Conservation (phyloP, 73 alveolate species). For the Paramecium sonneborni region DNA sequence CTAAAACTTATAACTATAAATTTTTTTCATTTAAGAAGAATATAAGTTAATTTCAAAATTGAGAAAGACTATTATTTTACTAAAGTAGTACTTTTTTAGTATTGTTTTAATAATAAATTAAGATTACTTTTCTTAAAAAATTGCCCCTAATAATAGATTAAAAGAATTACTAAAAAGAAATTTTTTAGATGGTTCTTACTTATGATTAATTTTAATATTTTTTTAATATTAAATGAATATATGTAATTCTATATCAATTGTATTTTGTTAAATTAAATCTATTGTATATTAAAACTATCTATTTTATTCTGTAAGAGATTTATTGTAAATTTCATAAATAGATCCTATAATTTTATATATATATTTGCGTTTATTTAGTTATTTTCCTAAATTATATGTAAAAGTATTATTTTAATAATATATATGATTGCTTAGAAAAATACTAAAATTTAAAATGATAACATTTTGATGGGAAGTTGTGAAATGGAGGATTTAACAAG, state of each 20-base stretch:
- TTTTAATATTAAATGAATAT: background rate
- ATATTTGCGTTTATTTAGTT: background rate
- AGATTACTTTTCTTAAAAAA: background rate
- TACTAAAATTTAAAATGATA: background rate
- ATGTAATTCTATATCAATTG: background rate
- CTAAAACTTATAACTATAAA: background rate
- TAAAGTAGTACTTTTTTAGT: background rate
- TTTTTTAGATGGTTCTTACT: background rate
- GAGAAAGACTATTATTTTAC: background rate
- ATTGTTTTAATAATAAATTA: background rate
- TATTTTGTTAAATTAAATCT: background rate
- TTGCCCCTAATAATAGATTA: background rate
- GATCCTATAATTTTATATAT: too few relatives aligned
- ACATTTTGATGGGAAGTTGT: slow-evolving; percentile 16
- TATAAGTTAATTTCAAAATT: background rate
- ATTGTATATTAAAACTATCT: background rate
- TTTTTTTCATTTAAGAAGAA: background rate
- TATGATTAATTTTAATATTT: background rate
- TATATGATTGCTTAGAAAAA: background rate
- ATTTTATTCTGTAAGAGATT: background rate
- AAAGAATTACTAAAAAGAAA: background rate
- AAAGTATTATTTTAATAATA: background rate
- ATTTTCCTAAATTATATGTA: background rate
- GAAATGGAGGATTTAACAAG: slow-evolving; percentile 55
- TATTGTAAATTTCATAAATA: background rate